Conservation (phyloP, 768 basidiomycete species). For the Arthromyces matolae region DNA sequence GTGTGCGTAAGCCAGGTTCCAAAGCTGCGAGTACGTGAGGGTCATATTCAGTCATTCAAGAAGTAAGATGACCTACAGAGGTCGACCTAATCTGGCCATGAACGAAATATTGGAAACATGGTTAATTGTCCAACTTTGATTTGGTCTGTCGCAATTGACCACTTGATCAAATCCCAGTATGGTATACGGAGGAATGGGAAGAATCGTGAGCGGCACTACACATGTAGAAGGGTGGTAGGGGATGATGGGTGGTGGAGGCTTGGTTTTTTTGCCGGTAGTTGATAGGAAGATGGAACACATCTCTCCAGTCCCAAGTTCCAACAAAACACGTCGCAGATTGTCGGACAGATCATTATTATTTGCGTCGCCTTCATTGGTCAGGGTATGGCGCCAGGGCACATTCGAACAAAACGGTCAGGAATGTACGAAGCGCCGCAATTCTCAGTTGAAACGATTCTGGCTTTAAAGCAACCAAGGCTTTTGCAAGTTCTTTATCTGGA, state of each 20-base stretch:
- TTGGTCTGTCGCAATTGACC: constrained; percentile 2
- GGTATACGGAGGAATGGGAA: constrained; percentile 12
- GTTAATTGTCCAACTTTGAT: constrained; percentile 6
- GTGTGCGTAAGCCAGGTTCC: neutral
- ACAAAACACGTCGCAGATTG: constrained; percentile 4
- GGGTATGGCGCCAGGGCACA: too few species aligned
- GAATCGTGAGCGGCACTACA: neutral
- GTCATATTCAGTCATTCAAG: neutral
- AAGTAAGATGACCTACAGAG: constrained; percentile 19
- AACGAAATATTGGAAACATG: constrained; percentile 12
- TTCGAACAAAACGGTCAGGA: neutral
- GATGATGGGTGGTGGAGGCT: too few species aligned
- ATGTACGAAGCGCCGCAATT: neutral
- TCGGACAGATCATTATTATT: neutral
- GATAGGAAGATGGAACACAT: constrained; percentile 19
- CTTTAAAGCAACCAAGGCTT: too few species aligned
- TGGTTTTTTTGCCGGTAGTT: constrained; percentile 14
- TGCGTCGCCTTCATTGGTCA: too few species aligned
- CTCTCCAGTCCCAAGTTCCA: neutral
- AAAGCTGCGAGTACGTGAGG: neutral
- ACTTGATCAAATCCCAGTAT: constrained; percentile 22
- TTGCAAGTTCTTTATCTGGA: neutral
- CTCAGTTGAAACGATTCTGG: neutral
- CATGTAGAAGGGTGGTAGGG: too few species aligned
- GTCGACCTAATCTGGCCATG: constrained; percentile 22